Conservation (phyloP, 441 rosid genomes). For the Cnidoscolus chayamansa region DNA sequence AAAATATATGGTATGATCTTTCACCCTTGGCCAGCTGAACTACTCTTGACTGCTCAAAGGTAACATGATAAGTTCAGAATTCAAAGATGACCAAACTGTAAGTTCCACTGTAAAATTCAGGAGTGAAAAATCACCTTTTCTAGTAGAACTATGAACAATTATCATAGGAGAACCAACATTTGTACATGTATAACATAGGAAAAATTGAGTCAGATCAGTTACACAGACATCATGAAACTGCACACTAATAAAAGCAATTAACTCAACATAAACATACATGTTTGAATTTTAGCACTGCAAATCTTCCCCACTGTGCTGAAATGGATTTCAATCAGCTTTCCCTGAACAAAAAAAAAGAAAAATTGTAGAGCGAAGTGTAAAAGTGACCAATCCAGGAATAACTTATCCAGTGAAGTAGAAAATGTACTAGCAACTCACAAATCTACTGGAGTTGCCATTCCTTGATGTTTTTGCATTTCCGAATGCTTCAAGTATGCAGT, state of each 20-base stretch:
- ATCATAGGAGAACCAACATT: conserved; percentile 24
- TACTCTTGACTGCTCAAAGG: conserved; percentile 81
- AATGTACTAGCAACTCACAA: conserved; percentile 49
- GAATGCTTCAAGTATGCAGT: conserved; percentile 89
- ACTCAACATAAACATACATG: conserved; percentile 42
- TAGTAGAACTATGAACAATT: conserved; percentile 57
- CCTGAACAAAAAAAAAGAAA: conserved; percentile 41
- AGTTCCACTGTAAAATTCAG: conserved; percentile 22
- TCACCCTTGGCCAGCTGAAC: conserved; percentile 84
- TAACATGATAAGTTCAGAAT: conserved; percentile 34
- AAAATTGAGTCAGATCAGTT: conserved; percentile 43
- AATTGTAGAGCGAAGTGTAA: conserved; percentile 10
- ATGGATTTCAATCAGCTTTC: conserved; percentile 83
- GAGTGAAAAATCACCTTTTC: conserved; percentile 70
- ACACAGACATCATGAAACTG: conserved; percentile 11
- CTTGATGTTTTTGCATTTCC: conserved; percentile 95
- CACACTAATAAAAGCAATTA: conserved; percentile 13
- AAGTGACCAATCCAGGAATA: background rate
- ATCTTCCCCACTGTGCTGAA: conserved; percentile 78
- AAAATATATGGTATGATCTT: conserved; percentile 90
- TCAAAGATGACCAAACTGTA: conserved; percentile 13
- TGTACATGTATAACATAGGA: conserved; percentile 22
- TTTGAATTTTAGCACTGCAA: conserved; percentile 77
- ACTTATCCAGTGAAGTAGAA: conserved; percentile 3
- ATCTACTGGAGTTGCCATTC: conserved; percentile 92